phyloP scores from a whole-genome alignment of 2,329 filamentous ascomycete genomes.

The Sarocladium oryzae region DNA sequence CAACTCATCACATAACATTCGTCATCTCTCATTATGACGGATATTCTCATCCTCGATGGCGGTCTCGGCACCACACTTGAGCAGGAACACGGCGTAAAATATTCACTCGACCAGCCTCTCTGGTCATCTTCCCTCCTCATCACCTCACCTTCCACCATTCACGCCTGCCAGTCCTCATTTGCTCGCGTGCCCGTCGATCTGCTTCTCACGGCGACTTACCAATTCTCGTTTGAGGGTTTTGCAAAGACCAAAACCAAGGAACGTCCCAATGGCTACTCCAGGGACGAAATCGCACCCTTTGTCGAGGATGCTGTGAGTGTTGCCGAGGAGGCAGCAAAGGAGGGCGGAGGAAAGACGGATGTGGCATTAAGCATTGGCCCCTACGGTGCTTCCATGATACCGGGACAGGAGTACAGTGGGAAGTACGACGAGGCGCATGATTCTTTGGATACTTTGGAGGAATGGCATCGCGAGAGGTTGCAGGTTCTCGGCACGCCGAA shows the following conservation, averaged over 20 bases:
- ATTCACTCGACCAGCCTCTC: slow-evolving; percentile 48
- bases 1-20: background rate
- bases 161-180: slow-evolving; percentile 51
- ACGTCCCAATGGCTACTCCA: slow-evolving; percentile 37
- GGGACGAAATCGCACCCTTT: slow-evolving; percentile 31
- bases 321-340: slow-evolving; percentile 26
- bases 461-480: slow-evolving; percentile 54
- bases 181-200: slow-evolving; percentile 52
- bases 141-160: slow-evolving; percentile 42
- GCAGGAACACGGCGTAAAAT: slow-evolving; percentile 46
- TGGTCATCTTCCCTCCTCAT: slow-evolving; percentile 65
- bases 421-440: slow-evolving; percentile 46
- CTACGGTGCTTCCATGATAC: slow-evolving; percentile 61
- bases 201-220: slow-evolving; percentile 62
- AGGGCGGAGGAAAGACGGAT: slow-evolving; percentile 13
- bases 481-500: slow-evolving; percentile 35
- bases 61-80: slow-evolving; percentile 62
- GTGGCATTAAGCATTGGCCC: slow-evolving; percentile 58
- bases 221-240: slow-evolving; percentile 53
- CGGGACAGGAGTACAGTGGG: slow-evolving; percentile 60
- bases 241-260: slow-evolving; percentile 35
- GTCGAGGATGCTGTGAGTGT: slow-evolving; percentile 39
- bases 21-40: slow-evolving; percentile 14
- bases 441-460: slow-evolving; percentile 34
- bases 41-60: slow-evolving; percentile 53